Percentiles rank a stretch among this genome's conserved stretches.
phyloP scores from a whole-genome alignment of 352 stramenopile species.

The Globisporangium canariense region DNA sequence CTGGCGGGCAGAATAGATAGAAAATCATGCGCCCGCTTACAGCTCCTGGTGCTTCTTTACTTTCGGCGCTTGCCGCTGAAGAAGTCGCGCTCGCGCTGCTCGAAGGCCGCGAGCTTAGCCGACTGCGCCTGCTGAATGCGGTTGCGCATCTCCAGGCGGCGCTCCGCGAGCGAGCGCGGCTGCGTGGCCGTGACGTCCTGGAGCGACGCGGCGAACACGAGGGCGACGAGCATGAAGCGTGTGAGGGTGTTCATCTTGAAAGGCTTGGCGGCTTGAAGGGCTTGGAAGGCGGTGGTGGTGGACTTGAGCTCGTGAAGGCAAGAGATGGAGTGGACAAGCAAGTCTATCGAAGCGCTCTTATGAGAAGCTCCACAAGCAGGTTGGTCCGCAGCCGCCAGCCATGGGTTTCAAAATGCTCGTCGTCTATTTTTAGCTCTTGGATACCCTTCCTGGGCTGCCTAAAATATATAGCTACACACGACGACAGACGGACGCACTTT shows the following conservation, averaged over 20 bases:
- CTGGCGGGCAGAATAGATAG: no score
- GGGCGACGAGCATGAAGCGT: conserved; percentile 14
- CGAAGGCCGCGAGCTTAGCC: conserved; percentile 19
- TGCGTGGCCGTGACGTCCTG: conserved; percentile 1
- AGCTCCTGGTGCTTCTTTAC: neutral
- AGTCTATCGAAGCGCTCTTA: neutral
- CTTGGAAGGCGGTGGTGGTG: neutral
- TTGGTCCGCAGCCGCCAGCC: neutral
- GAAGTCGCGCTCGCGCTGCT: conserved; percentile 22
- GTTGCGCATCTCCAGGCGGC: conserved; percentile 18
- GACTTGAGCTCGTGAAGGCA: conserved; percentile 1
- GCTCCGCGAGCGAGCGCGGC: conserved; percentile 22
- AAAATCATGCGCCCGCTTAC: no score
- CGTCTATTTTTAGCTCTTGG: conserved; percentile 2
- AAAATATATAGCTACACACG: conserved; percentile 7
- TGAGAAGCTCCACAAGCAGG: neutral
- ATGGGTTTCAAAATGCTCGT: conserved; percentile 5
- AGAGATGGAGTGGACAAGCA: conserved; percentile 1
- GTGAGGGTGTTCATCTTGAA: conserved; percentile 14
- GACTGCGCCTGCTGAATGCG: conserved; percentile 21
- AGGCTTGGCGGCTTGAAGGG: neutral
- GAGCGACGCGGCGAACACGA: conserved; percentile 16
- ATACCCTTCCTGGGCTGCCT: neutral
- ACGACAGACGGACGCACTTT: neutral
- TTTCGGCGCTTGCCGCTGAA: conserved; percentile 24